Evolutionary conservation across 2,329 filamentous ascomycete genomes (phyloP).

Genomic region (Colletotrichum neosansevieriae): DNA sequence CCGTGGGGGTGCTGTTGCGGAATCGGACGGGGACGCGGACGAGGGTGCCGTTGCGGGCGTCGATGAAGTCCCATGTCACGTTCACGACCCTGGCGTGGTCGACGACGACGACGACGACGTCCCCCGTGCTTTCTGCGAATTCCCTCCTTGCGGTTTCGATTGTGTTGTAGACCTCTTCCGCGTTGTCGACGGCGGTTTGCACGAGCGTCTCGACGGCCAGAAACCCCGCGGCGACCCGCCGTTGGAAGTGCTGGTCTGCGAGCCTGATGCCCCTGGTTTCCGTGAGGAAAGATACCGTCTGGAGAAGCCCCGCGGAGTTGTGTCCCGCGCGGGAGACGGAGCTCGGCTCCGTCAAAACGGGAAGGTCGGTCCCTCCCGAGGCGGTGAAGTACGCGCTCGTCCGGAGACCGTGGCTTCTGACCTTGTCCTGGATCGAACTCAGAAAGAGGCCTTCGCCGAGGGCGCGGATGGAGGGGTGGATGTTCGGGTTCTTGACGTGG

Average conservation of each 20-base stretch:
- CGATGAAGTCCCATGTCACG: too few relatives aligned
- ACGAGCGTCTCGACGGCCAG: conserved; percentile 45
- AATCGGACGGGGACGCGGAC: conserved; percentile 46
- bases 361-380: conserved; percentile 31
- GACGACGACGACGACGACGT: conserved; percentile 46
- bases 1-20: conserved; percentile 44
- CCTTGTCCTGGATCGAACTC: conserved; percentile 43
- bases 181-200: conserved; percentile 47
- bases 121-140: conserved; percentile 45
- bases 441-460: conserved; percentile 47
- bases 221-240: conserved; percentile 45
- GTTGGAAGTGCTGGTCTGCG: conserved; percentile 47
- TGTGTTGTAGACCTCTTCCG: conserved; percentile 43
- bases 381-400: conserved; percentile 48
- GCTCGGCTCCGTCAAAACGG: conserved; percentile 46
- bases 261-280: conserved; percentile 48
- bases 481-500: conserved; percentile 50
- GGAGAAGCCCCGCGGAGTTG: conserved; percentile 41
- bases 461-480: conserved; percentile 46
- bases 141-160: conserved; percentile 43
- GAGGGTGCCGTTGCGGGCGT: too few relatives aligned
- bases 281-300: conserved; percentile 46
- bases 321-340: conserved; percentile 39
- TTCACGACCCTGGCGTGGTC: too few relatives aligned
- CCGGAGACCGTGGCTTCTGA: conserved; percentile 44